phyloP scores from a whole-genome alignment of 1,139 yeast genomes.

The Lodderomyces metapsilosis region DNA sequence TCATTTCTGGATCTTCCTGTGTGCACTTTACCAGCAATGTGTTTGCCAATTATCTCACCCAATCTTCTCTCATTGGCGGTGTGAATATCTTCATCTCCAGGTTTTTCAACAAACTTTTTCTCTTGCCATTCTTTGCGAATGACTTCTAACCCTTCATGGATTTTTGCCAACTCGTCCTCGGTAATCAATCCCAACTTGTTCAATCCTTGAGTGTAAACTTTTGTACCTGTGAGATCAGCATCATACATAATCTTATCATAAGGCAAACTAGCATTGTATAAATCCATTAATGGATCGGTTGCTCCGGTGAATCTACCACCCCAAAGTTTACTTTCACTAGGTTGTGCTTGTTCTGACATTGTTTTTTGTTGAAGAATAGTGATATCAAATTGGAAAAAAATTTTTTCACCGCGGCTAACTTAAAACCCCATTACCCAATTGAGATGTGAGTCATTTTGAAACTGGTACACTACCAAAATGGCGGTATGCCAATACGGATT shows the following conservation, averaged over 20 bases:
- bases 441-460: conserved; percentile 4
- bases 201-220: conserved; percentile 87
- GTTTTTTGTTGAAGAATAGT: conserved; percentile 2
- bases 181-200: conserved; percentile 74
- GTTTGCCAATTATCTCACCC: conserved; percentile 92
- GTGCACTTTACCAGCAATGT: conserved; percentile 95
- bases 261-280: conserved; percentile 94
- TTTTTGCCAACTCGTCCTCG: conserved; percentile 66
- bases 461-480: neutral
- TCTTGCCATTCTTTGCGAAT: conserved; percentile 79
- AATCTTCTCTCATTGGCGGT: conserved; percentile 97
- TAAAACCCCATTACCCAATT: conserved; percentile 1
- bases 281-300: conserved; percentile 95
- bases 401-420: conserved; percentile 35
- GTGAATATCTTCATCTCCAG: conserved; percentile 97
- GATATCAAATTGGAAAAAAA: conserved; percentile 1
- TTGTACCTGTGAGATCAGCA: conserved; percentile 92
- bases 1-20: conserved; percentile 98
- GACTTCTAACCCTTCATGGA: conserved; percentile 74
- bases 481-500: neutral
- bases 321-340: conserved; percentile 75
- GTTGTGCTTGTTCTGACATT: conserved; percentile 29
- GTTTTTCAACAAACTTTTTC: conserved; percentile 74
- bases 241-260: conserved; percentile 93
- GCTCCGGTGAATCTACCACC: conserved; percentile 99